Base-by-base conservation (phyloP, 805 yeast species). In the Saturnispora kantuleensis region DNA sequence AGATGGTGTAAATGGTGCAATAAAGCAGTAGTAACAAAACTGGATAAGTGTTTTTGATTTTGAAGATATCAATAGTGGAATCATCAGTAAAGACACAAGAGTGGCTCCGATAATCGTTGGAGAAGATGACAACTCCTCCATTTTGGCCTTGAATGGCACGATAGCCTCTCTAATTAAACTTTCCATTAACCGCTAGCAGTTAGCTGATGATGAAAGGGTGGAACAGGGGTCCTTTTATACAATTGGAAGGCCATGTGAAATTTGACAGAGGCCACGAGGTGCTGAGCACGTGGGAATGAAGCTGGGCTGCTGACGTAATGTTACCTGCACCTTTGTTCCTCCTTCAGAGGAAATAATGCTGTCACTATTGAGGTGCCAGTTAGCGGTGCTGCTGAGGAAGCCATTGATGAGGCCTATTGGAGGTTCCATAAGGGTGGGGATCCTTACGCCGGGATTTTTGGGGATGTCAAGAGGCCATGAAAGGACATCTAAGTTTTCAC, bases 1-100 rank as follows among this genome's bases (percentile, higher is more conserved):
- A 43, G 62, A 50, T 50, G 70, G 57, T 42, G 59, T 50, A 61
- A 77, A 67, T 2, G 86, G 86, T 55, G 75, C 78, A 49, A 81
- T 50, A 52, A 80, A 81, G 53, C 87, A 80, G 40, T 66, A 62
- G 59, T 67, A 72, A 47, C 64, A 62, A 50, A 72, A 72, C 39
- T 63, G 49, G 0, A 58, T 13, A 2, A 56, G 13, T 3, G 58
- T 47, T 43, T 50, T 57, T 4, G 50, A 39, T 18, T 45, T 49
- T 11, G 41, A 42, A 29, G 47, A 57, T 37, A 40, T 42, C 41
- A 49, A 39, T 39, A 17, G 31, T 2, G 30, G 43, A 34, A 29
- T 38, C 12, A 39, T 43, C 18, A 33, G 15, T 10, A 48, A 15
- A 13, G 40, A 17, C 2, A 15, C 35, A 4, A 41, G 13, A n/a